Percentiles rank a stretch among this genome's conserved stretches.
phyloP scores from a whole-genome alignment of 2,329 filamentous ascomycete species.

The Alternaria burnsii region DNA sequence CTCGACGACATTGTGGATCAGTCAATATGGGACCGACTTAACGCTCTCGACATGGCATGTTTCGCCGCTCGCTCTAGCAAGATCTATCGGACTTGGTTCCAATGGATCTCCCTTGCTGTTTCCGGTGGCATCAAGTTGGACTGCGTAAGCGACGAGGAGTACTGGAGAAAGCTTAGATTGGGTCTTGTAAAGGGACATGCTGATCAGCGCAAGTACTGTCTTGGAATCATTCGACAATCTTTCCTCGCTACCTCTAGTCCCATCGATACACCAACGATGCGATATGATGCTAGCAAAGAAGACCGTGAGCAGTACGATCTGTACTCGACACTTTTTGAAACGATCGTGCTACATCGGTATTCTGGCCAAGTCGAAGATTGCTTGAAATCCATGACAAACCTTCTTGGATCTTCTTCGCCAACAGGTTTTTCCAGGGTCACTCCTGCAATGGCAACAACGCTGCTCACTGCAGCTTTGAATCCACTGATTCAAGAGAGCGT shows the following conservation, averaged over 20 bases:
- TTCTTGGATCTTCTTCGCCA: slow-evolving; percentile 47
- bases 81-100: slow-evolving; percentile 48
- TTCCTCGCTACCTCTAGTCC: slow-evolving; percentile 41
- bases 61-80: slow-evolving; percentile 33
- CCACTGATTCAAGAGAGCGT: slow-evolving; percentile 56
- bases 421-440: slow-evolving; percentile 47
- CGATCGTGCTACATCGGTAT: slow-evolving; percentile 59
- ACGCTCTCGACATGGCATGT: slow-evolving; percentile 25
- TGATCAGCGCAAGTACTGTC: slow-evolving; percentile 57
- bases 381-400: slow-evolving; percentile 52
- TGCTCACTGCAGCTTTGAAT: slow-evolving; percentile 54
- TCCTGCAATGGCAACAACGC: slow-evolving; percentile 52
- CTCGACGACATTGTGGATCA: slow-evolving; percentile 22
- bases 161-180: slow-evolving; percentile 52
- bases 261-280: slow-evolving; percentile 38
- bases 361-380: slow-evolving; percentile 59
- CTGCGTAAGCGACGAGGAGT: slow-evolving; percentile 42
- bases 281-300: slow-evolving; percentile 22
- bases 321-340: slow-evolving; percentile 58
- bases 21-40: slow-evolving; percentile 36
- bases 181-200: slow-evolving; percentile 55
- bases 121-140: slow-evolving; percentile 25
- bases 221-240: slow-evolving; percentile 56
- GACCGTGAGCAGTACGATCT: slow-evolving; percentile 52
- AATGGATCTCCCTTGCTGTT: slow-evolving; percentile 41